Evolutionary conservation across 805 yeast genomes (phyloP), one percentile per base, ranked within the genome.

Genomic region (Pichia insulana): DNA sequence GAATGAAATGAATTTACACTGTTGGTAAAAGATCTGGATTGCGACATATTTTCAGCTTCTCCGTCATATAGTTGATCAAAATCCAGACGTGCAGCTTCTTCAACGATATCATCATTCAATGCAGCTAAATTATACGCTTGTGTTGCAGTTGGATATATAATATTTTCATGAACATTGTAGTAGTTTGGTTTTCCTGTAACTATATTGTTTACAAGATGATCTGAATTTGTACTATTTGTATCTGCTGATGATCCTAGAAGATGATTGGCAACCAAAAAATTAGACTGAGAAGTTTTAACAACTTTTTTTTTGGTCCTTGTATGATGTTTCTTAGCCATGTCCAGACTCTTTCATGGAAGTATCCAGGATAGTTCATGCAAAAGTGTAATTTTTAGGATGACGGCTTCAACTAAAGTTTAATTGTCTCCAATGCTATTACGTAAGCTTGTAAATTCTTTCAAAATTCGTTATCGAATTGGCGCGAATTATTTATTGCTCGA

Each of bases 41-140:
- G 37, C 4, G n/a, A 22, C 13, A 7, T 15, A 30, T 37, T 46
- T 9, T 48, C 51, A 6, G 44, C 36, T 22, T 49, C 53, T 9
- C 41, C 52, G 30, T 64, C 31, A 62, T 69, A 15, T 12, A 44
- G 46, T 22, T 45, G 48, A 36, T 44, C 42, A 26, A 46, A 40
- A 3, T 46, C 42, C 11, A 62, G 60, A 7, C 63, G 58, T 34
- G 68, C 55, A 2, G 70, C 57, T 4, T 73, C 71, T 34, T 67
- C 73, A 37, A 67, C 65, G 3, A 62, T 54, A 40, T 67, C 65
- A 28, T 51, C 58, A 18, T 39, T 38, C 3, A 45, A 25, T 28
- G 41, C 18, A 8, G 52, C 47, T 28, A 39, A 41, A 15, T 30
- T 31, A 28, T 46, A 40, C 10, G 42, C 47, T 13, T 40, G 39